These are phyloP conservation scores for Nigrospora oryzae DNA, from an alignment of 2,329 filamentous ascomycete genomes.

Conservation along the genomic window DNA sequence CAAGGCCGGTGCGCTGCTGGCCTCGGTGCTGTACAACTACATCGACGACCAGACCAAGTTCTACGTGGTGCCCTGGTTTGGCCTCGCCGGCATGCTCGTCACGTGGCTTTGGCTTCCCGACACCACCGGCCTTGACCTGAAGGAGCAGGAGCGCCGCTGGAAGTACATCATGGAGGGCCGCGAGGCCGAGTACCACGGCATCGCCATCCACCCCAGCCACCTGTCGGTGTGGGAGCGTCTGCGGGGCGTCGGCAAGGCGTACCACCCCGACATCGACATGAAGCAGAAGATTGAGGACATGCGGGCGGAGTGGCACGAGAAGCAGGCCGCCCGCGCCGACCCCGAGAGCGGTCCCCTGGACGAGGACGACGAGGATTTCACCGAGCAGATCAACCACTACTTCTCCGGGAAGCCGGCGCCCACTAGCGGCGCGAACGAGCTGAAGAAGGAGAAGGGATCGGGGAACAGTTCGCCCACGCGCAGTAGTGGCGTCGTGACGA, in stretches of 20 bases:
- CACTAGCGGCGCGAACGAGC: constrained; percentile 4
- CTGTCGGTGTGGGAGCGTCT: constrained; percentile 82
- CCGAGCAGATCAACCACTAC: constrained; percentile 44
- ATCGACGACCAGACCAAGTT: constrained; percentile 80
- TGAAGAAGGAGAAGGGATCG: constrained; percentile 14
- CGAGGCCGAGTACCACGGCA: constrained; percentile 79
- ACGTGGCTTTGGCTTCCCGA: constrained; percentile 88
- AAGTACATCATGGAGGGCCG: constrained; percentile 72
- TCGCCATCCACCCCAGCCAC: constrained; percentile 84
- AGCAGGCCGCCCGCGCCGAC: constrained; percentile 35
- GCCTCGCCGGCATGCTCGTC: constrained; percentile 74
- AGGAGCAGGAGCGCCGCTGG: constrained; percentile 96
- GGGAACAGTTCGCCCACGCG: constrained; percentile 3
- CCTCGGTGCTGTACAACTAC: constrained; percentile 90
- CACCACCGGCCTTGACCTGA: constrained; percentile 90
- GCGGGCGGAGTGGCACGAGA: constrained; percentile 51
- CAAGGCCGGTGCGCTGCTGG: constrained; percentile 80
- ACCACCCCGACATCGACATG: constrained; percentile 77
- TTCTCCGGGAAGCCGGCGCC: constrained; percentile 26
- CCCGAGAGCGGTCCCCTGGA: constrained; percentile 39
- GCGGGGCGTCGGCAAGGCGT: constrained; percentile 69
- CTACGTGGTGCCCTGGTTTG: constrained; percentile 88
- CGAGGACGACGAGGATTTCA: constrained; percentile 38
- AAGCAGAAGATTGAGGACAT: constrained; percentile 80
- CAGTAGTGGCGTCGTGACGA: no score